A percentile compares a stretch with the other conserved stretches of the same genome.
Evolutionary conservation across 2,329 filamentous ascomycete genomes (phyloP).

Genomic region (Chaetomium strumarium): DNA sequence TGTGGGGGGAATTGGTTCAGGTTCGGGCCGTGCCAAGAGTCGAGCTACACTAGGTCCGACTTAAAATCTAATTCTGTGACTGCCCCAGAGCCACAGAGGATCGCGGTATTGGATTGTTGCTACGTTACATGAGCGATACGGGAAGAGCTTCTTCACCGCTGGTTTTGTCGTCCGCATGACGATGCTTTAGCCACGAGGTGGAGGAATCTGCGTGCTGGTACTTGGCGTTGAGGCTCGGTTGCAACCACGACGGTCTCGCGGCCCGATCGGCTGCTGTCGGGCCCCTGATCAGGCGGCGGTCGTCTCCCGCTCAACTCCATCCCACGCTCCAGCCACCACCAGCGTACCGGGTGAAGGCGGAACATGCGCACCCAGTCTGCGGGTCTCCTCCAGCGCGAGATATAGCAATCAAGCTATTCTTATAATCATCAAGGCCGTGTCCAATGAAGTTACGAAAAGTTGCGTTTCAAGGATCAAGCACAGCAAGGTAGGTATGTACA

Average conservation of each 20-base stretch:
- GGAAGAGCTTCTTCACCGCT: background rate
- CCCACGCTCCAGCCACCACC: slow-evolving; percentile 5
- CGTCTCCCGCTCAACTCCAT: background rate
- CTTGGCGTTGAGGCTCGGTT: background rate
- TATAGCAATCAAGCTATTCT: no score
- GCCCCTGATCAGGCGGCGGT: background rate
- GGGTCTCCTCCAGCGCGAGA: background rate
- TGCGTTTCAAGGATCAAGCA: no score
- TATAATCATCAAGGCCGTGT: background rate
- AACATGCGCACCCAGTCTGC: background rate
- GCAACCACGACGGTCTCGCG: background rate
- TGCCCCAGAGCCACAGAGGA: no score
- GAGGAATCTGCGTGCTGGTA: background rate
- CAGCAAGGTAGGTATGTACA: no score
- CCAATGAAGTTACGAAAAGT: background rate
- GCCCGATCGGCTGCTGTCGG: background rate
- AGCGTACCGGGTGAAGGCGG: background rate
- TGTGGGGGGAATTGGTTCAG: background rate
- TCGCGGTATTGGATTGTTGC: background rate
- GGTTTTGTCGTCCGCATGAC: background rate
- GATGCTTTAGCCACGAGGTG: background rate
- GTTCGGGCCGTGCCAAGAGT: slow-evolving; percentile 1
- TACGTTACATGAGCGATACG: background rate
- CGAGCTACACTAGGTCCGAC: no score
- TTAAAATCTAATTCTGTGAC: no score